Conservation (phyloP, 345 rosid species). For the Lumnitzera littorea region DNA sequence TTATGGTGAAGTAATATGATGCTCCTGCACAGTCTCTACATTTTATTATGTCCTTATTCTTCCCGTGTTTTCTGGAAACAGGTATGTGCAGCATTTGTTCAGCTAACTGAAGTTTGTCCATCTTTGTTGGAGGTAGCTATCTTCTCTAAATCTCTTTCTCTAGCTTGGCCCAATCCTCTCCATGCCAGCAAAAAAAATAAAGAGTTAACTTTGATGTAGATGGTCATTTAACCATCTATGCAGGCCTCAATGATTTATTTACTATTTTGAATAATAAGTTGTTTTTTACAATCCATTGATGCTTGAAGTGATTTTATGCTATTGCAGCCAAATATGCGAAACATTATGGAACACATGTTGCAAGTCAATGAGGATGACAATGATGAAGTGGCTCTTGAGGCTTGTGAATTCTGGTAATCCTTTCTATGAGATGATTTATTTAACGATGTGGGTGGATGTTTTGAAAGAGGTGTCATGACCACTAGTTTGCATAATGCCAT, state of each 20-base stretch:
- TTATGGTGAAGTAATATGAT: too few species aligned
- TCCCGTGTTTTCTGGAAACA: conserved; percentile 15
- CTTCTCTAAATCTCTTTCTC: background rate
- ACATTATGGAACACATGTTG: conserved; percentile 68
- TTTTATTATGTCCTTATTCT: conserved; percentile 4
- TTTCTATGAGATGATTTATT: background rate
- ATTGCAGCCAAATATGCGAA: conserved; percentile 63
- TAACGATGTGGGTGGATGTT: too few species aligned
- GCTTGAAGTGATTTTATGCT: background rate
- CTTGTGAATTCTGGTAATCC: conserved; percentile 84
- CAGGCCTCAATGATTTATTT: too few species aligned
- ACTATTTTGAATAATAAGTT: too few species aligned
- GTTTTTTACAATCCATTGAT: too few species aligned
- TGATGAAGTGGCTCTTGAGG: conserved; percentile 87
- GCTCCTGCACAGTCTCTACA: too few species aligned
- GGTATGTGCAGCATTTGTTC: conserved; percentile 89
- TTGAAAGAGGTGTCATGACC: too few species aligned
- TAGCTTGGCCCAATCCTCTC: too few species aligned
- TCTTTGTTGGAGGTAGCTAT: conserved; percentile 56
- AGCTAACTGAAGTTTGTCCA: conserved; percentile 68
- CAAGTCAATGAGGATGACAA: conserved; percentile 77
- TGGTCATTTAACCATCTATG: too few species aligned
- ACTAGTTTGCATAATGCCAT: too few species aligned
- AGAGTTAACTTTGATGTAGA: too few species aligned
- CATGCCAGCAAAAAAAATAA: too few species aligned